These are phyloP conservation scores for baker's yeast (Saccharomyces cerevisiae) DNA, from an alignment of 805 yeast genomes.

Conservation along the genomic window DNA sequence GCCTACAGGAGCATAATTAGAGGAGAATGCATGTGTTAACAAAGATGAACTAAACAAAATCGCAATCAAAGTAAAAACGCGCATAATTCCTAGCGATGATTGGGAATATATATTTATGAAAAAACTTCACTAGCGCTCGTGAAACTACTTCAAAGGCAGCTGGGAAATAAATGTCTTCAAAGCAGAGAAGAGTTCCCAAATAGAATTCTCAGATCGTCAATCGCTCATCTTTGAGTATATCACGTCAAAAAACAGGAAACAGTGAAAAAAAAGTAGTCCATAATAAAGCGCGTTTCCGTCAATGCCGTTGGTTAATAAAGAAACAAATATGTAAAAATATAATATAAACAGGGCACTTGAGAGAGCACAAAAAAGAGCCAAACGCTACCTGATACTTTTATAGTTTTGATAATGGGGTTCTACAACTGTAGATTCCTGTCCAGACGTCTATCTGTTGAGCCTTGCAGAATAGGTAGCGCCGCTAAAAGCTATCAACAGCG, in stretches of 20 bases:
- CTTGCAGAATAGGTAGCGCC: not conserved
- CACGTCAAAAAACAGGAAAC: not conserved
- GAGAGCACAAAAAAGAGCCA: not conserved
- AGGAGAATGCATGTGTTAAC: not conserved
- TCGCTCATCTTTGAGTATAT: not conserved
- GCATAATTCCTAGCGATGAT: not conserved
- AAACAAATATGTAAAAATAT: not conserved
- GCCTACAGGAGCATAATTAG: slow-evolving; percentile 28
- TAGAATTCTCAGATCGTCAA: not conserved
- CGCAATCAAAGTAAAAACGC: not conserved
- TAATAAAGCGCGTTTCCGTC: not conserved
- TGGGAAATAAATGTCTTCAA: not conserved
- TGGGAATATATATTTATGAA: not conserved
- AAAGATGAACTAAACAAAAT: not conserved
- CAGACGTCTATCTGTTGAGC: not conserved
- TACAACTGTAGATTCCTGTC: not conserved
- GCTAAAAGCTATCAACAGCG: not conserved
- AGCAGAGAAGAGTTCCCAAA: not conserved
- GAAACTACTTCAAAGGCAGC: not conserved
- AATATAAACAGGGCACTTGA: not conserved
- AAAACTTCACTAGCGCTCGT: not conserved
- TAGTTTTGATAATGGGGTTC: not conserved
- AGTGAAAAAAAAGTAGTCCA: not conserved
- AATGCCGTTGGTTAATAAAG: not conserved
- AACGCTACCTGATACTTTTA: not conserved